Evolutionary conservation across 441 rosid genomes (phyloP).

Genomic region (Brassica balearica): DNA sequence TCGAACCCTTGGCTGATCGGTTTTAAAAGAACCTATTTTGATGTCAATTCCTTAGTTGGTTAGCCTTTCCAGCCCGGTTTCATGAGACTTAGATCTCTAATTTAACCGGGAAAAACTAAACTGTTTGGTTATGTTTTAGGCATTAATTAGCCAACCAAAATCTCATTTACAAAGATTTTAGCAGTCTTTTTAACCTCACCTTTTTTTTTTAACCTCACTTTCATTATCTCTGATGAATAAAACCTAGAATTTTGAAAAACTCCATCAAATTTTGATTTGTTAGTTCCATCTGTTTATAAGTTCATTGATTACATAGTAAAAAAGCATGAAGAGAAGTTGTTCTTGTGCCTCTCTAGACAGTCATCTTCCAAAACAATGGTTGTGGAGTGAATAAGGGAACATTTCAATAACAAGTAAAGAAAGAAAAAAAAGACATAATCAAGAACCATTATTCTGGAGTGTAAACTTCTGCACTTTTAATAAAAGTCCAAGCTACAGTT

Average conservation of each 20-base stretch:
- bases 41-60: neutral
- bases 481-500: too few species aligned
- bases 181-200: neutral
- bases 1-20: neutral
- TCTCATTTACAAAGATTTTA: neutral
- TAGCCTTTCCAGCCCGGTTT: neutral
- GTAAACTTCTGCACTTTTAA: constrained; percentile 64
- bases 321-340: constrained; percentile 18
- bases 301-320: constrained; percentile 24
- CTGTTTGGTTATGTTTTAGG: neutral
- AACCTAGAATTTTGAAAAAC: neutral
- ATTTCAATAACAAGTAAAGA: constrained; percentile 19
- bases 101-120: neutral
- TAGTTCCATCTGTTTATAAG: constrained; percentile 6
- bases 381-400: neutral
- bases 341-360: constrained; percentile 5
- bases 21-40: neutral
- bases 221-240: constrained; percentile 3
- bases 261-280: neutral
- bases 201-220: neutral
- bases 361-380: constrained; percentile 7
- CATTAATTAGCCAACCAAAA: neutral
- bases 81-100: neutral
- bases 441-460: neutral
- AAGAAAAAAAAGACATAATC: neutral